Evolutionary conservation across 495 filamentous ascomycete species (phyloP).

Genomic region (Hypoxylon cercidicola): DNA sequence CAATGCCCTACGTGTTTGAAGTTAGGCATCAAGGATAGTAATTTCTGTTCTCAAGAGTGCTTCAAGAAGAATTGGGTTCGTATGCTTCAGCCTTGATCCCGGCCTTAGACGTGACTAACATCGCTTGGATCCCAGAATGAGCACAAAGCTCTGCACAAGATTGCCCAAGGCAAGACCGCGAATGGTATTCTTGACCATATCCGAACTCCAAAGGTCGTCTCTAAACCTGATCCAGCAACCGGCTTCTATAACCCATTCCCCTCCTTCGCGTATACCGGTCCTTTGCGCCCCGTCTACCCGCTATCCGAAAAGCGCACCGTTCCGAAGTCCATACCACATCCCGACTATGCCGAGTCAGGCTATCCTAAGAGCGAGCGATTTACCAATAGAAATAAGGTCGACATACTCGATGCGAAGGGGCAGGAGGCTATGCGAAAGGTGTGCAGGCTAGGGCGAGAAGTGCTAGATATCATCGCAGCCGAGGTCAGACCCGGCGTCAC

Average conservation of each 20-base stretch:
- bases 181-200: conserved; percentile 79
- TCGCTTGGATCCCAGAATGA: conserved; percentile 62
- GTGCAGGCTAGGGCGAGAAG: conserved; percentile 87
- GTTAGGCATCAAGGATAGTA: conserved; percentile 84
- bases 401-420: conserved; percentile 79
- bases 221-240: conserved; percentile 89
- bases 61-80: conserved; percentile 98
- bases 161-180: conserved; percentile 58
- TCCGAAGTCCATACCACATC: conserved; percentile 82
- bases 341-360: conserved; percentile 86
- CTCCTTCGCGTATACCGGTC: conserved; percentile 80
- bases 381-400: conserved; percentile 80
- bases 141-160: conserved; percentile 89
- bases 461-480: conserved; percentile 88
- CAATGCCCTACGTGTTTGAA: conserved; percentile 97
- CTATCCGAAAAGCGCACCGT: conserved; percentile 77
- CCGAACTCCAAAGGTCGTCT: conserved; percentile 77
- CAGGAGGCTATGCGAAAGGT: conserved; percentile 92
- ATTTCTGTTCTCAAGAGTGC: conserved; percentile 98
- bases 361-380: conserved; percentile 82
- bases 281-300: conserved; percentile 88
- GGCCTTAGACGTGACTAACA: conserved; percentile 21
- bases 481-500: conserved; percentile 88
- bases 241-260: conserved; percentile 93
- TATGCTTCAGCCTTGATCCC: conserved; percentile 19